phyloP scores from a whole-genome alignment of 345 rosid genomes.

The Cardamine resedifolia region DNA sequence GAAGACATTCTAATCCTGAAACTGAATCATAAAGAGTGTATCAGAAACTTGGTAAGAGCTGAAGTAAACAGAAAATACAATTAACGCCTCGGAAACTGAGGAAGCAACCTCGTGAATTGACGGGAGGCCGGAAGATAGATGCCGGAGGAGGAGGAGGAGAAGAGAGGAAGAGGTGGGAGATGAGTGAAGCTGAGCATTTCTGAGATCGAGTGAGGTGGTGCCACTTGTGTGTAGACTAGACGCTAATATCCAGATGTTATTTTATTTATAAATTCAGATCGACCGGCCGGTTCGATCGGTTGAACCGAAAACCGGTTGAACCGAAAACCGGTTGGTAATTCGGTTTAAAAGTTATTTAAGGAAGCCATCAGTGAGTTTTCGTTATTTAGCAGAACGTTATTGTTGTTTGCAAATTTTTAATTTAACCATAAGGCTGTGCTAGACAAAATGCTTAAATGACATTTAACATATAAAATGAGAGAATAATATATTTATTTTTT shows the following conservation, averaged over 20 bases:
- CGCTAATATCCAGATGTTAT: neutral
- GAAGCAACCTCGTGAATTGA: constrained; percentile 14
- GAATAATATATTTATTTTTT: neutral
- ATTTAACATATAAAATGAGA: neutral
- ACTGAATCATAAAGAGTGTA: neutral
- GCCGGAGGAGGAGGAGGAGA: too few species aligned
- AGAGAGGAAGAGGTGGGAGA: constrained; percentile 19
- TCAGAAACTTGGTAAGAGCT: neutral
- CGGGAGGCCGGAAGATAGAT: neutral
- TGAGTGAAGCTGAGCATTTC: constrained; percentile 24
- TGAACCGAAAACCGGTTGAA: too few species aligned
- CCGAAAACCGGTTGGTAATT: neutral
- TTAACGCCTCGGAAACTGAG: neutral
- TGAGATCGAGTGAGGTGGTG: constrained; percentile 7
- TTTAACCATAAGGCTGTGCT: neutral
- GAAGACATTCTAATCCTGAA: constrained; percentile 60
- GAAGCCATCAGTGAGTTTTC: neutral
- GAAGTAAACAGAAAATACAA: neutral
- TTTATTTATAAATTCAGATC: neutral
- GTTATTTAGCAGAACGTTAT: too few species aligned
- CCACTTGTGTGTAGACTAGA: neutral
- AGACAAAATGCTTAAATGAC: neutral
- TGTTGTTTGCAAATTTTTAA: too few species aligned
- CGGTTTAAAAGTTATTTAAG: neutral
- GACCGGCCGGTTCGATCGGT: neutral